Conservation (phyloP, 176 grass and related monocot genomes). For the Saccharum officinarum region DNA sequence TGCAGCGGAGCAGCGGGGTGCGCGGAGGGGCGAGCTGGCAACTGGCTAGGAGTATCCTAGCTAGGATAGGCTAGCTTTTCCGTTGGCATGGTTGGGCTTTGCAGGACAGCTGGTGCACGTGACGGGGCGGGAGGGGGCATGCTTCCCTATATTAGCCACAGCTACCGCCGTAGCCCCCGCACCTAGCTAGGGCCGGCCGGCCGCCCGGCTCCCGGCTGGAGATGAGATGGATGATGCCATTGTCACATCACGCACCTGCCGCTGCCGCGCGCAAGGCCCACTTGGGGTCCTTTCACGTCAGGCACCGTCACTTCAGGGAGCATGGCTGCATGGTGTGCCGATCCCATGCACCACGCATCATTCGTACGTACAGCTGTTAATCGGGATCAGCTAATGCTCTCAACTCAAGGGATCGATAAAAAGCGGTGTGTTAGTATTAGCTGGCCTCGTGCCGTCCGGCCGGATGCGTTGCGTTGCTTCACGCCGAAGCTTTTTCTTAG, state of each 20-base stretch:
- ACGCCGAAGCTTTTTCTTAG: not conserved
- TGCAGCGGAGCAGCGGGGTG: too few relatives aligned
- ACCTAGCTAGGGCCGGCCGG: too few relatives aligned
- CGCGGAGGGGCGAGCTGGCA: not conserved
- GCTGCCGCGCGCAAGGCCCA: not conserved
- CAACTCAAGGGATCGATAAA: not conserved
- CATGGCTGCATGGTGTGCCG: not conserved
- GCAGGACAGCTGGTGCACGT: constrained; percentile 34
- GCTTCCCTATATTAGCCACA: constrained; percentile 47
- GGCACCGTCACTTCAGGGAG: not conserved
- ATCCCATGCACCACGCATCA: not conserved
- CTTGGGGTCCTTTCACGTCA: not conserved
- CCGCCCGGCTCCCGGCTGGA: too few relatives aligned
- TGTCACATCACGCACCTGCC: constrained; percentile 11
- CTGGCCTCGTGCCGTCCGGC: not conserved
- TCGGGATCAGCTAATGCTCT: not conserved
- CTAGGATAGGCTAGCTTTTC: not conserved
- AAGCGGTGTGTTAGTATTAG: not conserved
- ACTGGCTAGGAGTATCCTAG: not conserved
- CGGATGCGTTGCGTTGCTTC: constrained; percentile 14
- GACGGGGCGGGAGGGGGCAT: constrained; percentile 44
- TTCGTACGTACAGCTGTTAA: not conserved
- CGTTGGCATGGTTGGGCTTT: constrained; percentile 33
- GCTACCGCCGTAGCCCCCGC: not conserved
- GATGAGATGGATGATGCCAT: too few relatives aligned